Percentiles rank a stretch among this genome's conserved stretches.
These are phyloP conservation scores for Yamadazyma taylorii DNA, from an alignment of 1,139 yeast genomes.

Conservation along the genomic window DNA sequence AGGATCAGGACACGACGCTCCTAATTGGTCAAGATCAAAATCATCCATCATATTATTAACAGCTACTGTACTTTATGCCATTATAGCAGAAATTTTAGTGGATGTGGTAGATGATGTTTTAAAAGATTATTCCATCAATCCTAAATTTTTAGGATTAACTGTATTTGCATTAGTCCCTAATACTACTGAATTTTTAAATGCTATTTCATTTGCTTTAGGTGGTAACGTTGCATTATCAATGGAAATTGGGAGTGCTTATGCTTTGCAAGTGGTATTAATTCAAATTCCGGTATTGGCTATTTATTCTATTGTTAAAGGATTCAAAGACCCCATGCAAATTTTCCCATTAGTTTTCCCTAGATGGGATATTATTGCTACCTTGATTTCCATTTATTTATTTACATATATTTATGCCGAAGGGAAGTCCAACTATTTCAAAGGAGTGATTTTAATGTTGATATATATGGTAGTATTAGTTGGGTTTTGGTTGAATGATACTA, in stretches of 20 bases:
- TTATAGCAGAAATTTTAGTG: constrained; percentile 92
- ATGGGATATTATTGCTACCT: constrained; percentile 90
- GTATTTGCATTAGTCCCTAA: constrained; percentile 96
- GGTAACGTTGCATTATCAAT: constrained; percentile 94
- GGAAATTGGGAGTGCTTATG: constrained; percentile 99
- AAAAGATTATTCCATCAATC: constrained; percentile 72
- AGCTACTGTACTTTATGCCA: constrained; percentile 85
- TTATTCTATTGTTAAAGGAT: constrained; percentile 57
- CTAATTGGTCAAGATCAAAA: constrained; percentile 91
- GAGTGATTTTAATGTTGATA: constrained; percentile 79
- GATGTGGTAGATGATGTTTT: constrained; percentile 92
- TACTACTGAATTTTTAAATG: constrained; percentile 94
- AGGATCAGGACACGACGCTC: constrained; percentile 88
- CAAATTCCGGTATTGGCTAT: constrained; percentile 91
- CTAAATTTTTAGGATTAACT: constrained; percentile 89
- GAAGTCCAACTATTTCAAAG: constrained; percentile 92
- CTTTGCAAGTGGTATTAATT: constrained; percentile 90
- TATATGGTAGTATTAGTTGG: constrained; percentile 80
- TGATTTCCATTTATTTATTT: constrained; percentile 83
- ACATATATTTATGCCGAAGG: constrained; percentile 97
- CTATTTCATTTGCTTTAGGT: constrained; percentile 92
- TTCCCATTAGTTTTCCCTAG: constrained; percentile 88
- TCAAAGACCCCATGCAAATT: constrained; percentile 45
- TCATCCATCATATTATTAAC: constrained; percentile 81
- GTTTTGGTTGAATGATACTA: constrained; percentile 63